phyloP scores from a whole-genome alignment of 73 alveolate species.

The Paramecium sexaurelia region DNA sequence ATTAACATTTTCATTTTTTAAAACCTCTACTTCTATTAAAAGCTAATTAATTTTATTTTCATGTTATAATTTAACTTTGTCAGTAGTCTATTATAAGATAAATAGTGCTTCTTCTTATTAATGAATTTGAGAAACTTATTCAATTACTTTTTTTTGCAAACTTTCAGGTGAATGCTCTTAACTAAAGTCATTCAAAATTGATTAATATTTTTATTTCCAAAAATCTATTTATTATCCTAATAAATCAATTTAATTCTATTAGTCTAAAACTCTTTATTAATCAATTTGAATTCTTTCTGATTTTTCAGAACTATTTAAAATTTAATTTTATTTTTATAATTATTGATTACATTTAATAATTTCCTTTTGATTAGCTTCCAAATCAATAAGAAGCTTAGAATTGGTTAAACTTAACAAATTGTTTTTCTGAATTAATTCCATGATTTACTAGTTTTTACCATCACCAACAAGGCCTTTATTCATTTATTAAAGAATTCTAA shows the following conservation, averaged over 20 bases:
- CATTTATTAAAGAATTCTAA: slow-evolving; percentile 1
- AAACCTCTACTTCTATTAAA: neutral
- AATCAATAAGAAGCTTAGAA: neutral
- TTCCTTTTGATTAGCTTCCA: neutral
- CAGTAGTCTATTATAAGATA: neutral
- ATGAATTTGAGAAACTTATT: neutral
- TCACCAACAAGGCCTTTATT: slow-evolving; percentile 16
- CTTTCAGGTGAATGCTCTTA: neutral
- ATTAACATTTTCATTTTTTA: neutral
- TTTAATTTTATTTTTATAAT: neutral
- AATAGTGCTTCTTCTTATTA: slow-evolving; percentile 15
- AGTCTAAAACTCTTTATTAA: neutral
- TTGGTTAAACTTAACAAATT: neutral
- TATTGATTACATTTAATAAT: neutral
- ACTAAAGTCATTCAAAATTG: neutral
- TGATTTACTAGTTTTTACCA: neutral
- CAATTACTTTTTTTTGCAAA: neutral
- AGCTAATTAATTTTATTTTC: neutral
- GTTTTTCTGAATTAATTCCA: neutral
- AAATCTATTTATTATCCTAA: slow-evolving; percentile 1
- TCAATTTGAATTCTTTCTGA: neutral
- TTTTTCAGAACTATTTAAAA: neutral
- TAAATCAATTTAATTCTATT: neutral
- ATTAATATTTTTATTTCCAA: slow-evolving; percentile 38
- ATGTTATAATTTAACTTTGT: neutral